Conservation (phyloP, 805 yeast genomes). For the Ogataea glucozyma region DNA sequence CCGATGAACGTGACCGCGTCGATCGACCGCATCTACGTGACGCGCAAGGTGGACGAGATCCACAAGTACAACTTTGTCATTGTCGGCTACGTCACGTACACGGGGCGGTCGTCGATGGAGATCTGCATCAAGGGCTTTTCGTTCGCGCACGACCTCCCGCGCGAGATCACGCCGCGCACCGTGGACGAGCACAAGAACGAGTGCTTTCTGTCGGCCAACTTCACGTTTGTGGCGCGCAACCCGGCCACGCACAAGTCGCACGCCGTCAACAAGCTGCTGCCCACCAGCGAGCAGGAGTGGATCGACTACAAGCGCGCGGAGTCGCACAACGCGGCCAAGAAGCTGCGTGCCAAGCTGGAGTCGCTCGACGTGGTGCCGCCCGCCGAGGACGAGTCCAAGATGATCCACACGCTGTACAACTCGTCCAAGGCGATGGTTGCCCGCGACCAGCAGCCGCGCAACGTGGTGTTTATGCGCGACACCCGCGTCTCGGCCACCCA, state of each 20-base stretch:
- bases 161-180: conserved; percentile 50
- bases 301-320: conserved; percentile 85
- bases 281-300: conserved; percentile 76
- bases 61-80: conserved; percentile 72
- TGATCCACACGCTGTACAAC: conserved; percentile 79
- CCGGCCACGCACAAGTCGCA: conserved; percentile 90
- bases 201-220: conserved; percentile 82
- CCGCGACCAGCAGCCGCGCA: conserved; percentile 44
- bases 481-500: conserved; percentile 72
- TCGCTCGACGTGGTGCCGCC: conserved; percentile 67
- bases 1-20: conserved; percentile 96
- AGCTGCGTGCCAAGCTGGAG: conserved; percentile 67
- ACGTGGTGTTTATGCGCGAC: conserved; percentile 66
- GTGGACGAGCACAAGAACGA: conserved; percentile 56
- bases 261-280: conserved; percentile 79
- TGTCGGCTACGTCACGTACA: conserved; percentile 93
- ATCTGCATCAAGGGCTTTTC: conserved; percentile 88
- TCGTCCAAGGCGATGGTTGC: conserved; percentile 43
- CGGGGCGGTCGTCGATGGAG: conserved; percentile 95
- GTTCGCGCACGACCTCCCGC: conserved; percentile 56
- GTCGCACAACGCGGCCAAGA: conserved; percentile 83
- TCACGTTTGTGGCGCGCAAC: conserved; percentile 94
- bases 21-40: conserved; percentile 87
- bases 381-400: conserved; percentile 68
- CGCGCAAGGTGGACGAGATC: conserved; percentile 79